Percentiles rank a stretch among this genome's conserved stretches.
Evolutionary conservation across 768 basidiomycete species (phyloP).

Genomic region (Baorangia bicolor): DNA sequence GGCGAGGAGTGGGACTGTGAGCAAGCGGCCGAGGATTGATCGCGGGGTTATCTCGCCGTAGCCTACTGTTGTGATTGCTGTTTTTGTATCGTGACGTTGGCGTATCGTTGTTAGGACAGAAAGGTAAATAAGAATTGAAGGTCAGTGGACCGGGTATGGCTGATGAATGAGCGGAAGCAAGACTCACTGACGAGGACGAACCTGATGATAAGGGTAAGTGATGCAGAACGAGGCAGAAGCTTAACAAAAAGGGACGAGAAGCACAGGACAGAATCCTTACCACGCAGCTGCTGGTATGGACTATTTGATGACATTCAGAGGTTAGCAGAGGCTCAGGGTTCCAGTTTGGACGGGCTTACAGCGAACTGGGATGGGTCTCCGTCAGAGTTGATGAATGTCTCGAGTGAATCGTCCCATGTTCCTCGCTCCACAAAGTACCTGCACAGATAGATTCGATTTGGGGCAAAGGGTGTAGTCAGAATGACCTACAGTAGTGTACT

Average conservation of each 20-base stretch:
- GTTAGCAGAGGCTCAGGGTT: neutral
- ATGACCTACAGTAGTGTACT: conserved; percentile 72
- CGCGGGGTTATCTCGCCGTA: conserved; percentile 92
- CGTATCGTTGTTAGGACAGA: neutral
- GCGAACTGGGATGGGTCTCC: conserved; percentile 82
- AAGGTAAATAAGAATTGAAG: neutral
- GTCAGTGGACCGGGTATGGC: neutral
- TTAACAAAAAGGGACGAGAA: neutral
- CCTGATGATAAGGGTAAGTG: conserved; percentile 29
- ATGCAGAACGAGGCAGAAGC: neutral
- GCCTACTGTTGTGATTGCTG: conserved; percentile 86
- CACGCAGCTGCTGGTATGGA: conserved; percentile 77
- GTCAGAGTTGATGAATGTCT: conserved; percentile 80
- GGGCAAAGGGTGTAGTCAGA: neutral
- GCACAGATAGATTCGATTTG: neutral
- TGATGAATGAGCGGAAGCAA: neutral
- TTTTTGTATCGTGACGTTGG: neutral
- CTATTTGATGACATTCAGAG: conserved; percentile 26
- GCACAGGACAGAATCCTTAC: conserved; percentile 39
- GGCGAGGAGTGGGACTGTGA: conserved; percentile 83
- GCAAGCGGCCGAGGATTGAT: conserved; percentile 80
- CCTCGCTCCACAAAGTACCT: conserved; percentile 92
- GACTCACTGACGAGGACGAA: conserved; percentile 79
- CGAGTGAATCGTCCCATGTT: conserved; percentile 80
- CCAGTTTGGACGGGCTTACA: conserved; percentile 37